Conservation (phyloP, 805 yeast species). For the Cyberlindnera nakhonratchasimensis region DNA sequence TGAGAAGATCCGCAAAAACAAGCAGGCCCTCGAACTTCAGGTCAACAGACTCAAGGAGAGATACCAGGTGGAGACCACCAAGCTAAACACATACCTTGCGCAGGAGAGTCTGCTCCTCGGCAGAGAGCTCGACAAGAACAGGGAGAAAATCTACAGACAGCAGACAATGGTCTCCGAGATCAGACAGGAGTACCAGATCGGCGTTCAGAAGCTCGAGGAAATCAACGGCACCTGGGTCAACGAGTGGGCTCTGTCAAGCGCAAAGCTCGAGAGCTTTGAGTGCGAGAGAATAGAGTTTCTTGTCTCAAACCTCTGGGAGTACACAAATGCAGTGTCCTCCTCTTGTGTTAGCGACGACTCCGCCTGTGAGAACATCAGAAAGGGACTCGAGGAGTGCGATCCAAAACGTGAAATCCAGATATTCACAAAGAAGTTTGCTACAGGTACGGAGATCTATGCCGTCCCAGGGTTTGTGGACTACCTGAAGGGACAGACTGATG, state of each 20-base stretch:
- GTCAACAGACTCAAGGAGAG: conserved; percentile 40
- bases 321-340: conserved; percentile 68
- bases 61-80: conserved; percentile 56
- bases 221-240: conserved; percentile 60
- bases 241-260: conserved; percentile 68
- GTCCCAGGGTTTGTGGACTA: conserved; percentile 66
- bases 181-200: conserved; percentile 55
- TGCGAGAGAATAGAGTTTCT: conserved; percentile 67
- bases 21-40: conserved; percentile 35
- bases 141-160: conserved; percentile 51
- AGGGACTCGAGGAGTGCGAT: conserved; percentile 64
- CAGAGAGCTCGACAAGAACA: conserved; percentile 60
- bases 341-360: conserved; percentile 78
- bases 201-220: conserved; percentile 51
- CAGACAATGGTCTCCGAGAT: conserved; percentile 38
- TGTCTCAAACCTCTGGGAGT: conserved; percentile 74
- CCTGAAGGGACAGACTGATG: conserved; percentile 39
- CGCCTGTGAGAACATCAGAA: conserved; percentile 67
- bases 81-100: conserved; percentile 55
- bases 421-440: conserved; percentile 53
- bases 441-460: conserved; percentile 59
- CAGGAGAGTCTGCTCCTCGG: conserved; percentile 70
- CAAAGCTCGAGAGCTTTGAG: conserved; percentile 63
- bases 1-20: conserved; percentile 49
- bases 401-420: conserved; percentile 53